phyloP scores from a whole-genome alignment of 768 basidiomycete species.

The Leccinum disarticulatum region DNA sequence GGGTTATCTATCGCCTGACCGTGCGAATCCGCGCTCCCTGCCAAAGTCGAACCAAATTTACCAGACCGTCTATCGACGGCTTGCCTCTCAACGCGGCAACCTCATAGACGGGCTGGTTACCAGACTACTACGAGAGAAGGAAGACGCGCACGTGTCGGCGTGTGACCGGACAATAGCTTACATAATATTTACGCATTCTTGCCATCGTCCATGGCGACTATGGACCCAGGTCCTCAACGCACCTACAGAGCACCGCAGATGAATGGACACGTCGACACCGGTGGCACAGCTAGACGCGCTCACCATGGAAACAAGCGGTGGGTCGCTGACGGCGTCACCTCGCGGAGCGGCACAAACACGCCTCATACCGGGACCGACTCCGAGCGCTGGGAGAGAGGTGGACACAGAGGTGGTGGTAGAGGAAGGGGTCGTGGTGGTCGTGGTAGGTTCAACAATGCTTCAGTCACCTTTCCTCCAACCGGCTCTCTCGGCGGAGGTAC shows the following conservation, averaged over 20 bases:
- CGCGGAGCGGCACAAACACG: slow-evolving; percentile 36
- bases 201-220: slow-evolving; percentile 20
- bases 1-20: too few species aligned
- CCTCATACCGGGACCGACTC: slow-evolving; percentile 41
- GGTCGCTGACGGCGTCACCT: slow-evolving; percentile 43
- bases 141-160: too few species aligned
- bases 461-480: slow-evolving; percentile 36
- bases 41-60: too few species aligned
- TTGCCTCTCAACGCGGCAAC: too few species aligned
- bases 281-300: slow-evolving; percentile 25
- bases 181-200: background rate
- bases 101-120: too few species aligned
- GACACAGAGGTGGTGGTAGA: slow-evolving; percentile 50
- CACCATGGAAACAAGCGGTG: slow-evolving; percentile 60
- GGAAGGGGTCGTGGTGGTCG: slow-evolving; percentile 40
- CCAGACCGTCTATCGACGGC: too few species aligned
- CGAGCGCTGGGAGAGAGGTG: slow-evolving; percentile 66
- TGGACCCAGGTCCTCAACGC: slow-evolving; percentile 26
- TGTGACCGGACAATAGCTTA: background rate
- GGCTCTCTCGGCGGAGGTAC: slow-evolving; percentile 30
- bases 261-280: slow-evolving; percentile 24
- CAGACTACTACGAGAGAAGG: too few species aligned
- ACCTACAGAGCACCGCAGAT: slow-evolving; percentile 20
- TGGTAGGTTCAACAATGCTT: slow-evolving; percentile 43
- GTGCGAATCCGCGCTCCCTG: too few species aligned